Evolutionary conservation across 1,139 yeast genomes (phyloP).

Genomic region (Blastobotrys raffinosifermentans): DNA sequence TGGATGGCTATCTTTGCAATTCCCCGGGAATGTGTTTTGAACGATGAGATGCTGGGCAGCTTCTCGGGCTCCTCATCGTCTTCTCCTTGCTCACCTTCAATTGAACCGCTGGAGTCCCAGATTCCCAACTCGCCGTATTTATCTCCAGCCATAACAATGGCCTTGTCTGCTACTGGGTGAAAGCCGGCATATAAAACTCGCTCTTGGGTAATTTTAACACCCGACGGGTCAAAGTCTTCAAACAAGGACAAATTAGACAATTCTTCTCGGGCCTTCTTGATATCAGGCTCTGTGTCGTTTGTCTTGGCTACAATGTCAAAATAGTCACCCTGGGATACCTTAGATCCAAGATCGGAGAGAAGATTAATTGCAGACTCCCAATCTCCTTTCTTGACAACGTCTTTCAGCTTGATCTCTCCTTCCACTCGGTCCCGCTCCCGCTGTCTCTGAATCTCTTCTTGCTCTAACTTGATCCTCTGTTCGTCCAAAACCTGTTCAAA

Average conservation of each 20-base stretch:
- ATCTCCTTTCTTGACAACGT: constrained; percentile 31
- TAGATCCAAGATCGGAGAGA: constrained; percentile 38
- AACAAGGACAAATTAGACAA: constrained; percentile 48
- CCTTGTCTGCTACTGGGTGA: constrained; percentile 63
- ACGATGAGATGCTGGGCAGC: constrained; percentile 53
- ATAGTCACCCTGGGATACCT: constrained; percentile 74
- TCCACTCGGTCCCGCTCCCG: constrained; percentile 24
- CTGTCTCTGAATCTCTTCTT: constrained; percentile 13
- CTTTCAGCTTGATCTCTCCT: constrained; percentile 32
- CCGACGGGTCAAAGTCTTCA: constrained; percentile 58
- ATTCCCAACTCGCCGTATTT: constrained; percentile 77
- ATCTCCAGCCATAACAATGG: constrained; percentile 79
- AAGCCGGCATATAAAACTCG: constrained; percentile 68
- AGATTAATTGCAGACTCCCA: constrained; percentile 27
- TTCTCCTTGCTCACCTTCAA: constrained; percentile 36
- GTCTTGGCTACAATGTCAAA: constrained; percentile 43
- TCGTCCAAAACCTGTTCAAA: constrained; percentile 19
- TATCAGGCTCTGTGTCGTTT: constrained; percentile 17
- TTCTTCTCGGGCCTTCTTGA: constrained; percentile 46
- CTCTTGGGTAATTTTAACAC: constrained; percentile 63
- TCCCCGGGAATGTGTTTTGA: constrained; percentile 72
- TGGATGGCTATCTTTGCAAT: constrained; percentile 60
- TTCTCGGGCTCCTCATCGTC: constrained; percentile 37
- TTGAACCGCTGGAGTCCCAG: constrained; percentile 62
- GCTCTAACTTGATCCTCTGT: constrained; percentile 30